Evolutionary conservation across 192 early-diverging fungal species (phyloP).

Genomic region (Entomortierella parvispora): DNA sequence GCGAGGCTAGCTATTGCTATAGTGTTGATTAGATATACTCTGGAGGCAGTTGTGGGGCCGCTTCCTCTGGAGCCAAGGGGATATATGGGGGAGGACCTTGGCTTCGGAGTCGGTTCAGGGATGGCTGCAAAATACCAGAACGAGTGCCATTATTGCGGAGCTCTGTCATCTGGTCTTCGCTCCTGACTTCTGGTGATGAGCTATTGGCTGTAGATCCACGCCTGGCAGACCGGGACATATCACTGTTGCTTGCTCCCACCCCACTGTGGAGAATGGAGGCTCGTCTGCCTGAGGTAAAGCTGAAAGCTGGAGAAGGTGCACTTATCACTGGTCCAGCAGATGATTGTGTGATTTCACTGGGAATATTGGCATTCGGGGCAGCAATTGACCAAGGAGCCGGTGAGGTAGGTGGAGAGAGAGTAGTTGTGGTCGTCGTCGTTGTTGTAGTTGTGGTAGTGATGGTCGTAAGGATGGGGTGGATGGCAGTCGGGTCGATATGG

Average conservation of each 20-base stretch:
- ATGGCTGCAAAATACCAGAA: background rate
- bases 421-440: conserved; percentile 13
- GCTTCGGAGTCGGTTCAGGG: conserved; percentile 25
- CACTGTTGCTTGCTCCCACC: conserved; percentile 15
- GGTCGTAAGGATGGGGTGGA: background rate
- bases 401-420: background rate
- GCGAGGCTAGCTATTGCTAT: background rate
- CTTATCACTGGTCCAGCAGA: conserved; percentile 14
- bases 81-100: conserved; percentile 36
- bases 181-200: too few relatives aligned
- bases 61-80: conserved; percentile 25
- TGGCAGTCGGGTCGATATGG: background rate
- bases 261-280: conserved; percentile 7
- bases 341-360: too few relatives aligned
- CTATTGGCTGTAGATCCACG: too few relatives aligned
- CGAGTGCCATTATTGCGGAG: background rate
- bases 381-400: background rate
- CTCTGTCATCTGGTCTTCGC: too few relatives aligned
- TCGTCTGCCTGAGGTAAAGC: conserved; percentile 1
- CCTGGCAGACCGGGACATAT: conserved; percentile 9
- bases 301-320: conserved; percentile 17
- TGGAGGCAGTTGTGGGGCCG: conserved; percentile 5
- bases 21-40: conserved; percentile 11
- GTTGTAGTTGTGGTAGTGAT: conserved; percentile 17
- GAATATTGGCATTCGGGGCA: background rate